Evolutionary conservation across 306 rosid genomes (phyloP).

Genomic region (Erythrophleum fordii): DNA sequence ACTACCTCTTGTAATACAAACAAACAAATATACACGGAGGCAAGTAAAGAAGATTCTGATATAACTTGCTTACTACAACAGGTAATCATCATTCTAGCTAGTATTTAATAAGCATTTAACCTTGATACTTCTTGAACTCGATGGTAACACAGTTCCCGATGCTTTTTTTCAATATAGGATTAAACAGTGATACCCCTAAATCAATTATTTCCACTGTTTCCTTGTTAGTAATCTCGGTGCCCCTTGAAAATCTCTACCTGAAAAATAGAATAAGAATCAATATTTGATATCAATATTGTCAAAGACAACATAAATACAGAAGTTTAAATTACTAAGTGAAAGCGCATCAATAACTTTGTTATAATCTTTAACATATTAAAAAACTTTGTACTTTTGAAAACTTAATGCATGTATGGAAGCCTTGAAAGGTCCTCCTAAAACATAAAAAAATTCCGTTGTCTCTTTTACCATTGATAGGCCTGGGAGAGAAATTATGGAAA

Average conservation of each 20-base stretch:
- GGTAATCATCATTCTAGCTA: conserved; percentile 1
- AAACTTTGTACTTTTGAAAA: not conserved
- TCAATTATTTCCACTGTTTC: conserved; percentile 39
- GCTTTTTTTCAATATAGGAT: not conserved
- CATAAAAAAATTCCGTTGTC: not conserved
- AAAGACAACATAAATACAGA: not conserved
- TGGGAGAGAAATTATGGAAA: conserved; percentile 55
- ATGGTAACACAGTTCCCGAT: conserved; percentile 10
- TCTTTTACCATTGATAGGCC: conserved; percentile 50
- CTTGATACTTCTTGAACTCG: conserved; percentile 28
- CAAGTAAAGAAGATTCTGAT: not conserved
- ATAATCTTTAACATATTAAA: no score
- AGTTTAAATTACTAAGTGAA: not conserved
- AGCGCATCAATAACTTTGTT: not conserved
- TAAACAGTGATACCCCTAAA: not conserved
- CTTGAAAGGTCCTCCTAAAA: not conserved
- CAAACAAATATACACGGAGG: conserved; percentile 21
- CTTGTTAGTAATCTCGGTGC: conserved; percentile 47
- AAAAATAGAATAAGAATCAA: conserved; percentile 28
- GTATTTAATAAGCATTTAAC: not conserved
- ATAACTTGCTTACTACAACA: not conserved
- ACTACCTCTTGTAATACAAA: not conserved
- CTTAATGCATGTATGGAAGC: not conserved
- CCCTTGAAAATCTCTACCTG: conserved; percentile 56
- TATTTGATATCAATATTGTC: not conserved